Evolutionary conservation across 805 yeast species (phyloP).

Genomic region (Phaffomyces antillensis): DNA sequence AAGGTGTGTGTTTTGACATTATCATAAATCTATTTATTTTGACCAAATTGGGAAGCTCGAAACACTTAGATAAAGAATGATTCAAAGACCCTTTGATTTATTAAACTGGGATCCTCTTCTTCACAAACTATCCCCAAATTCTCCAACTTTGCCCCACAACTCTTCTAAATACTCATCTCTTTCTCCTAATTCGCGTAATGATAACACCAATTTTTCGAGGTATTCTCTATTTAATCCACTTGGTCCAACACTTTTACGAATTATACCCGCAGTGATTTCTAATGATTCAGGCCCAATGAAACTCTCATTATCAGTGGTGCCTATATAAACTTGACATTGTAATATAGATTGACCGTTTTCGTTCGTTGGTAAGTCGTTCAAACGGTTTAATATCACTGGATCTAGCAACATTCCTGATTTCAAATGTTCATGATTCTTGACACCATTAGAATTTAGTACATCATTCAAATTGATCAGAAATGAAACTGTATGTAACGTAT

Average conservation of each 20-base stretch:
- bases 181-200: constrained; percentile 31
- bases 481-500: constrained; percentile 43
- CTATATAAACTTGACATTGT: constrained; percentile 68
- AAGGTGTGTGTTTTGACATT: too few species aligned
- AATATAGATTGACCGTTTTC: constrained; percentile 32
- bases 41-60: constrained; percentile 1
- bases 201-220: constrained; percentile 43
- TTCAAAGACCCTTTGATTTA: too few species aligned
- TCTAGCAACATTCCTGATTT: neutral
- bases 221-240: constrained; percentile 80
- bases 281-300: constrained; percentile 78
- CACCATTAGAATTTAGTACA: neutral
- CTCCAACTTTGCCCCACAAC: neutral
- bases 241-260: constrained; percentile 58
- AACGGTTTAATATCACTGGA: neutral
- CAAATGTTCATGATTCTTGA: neutral
- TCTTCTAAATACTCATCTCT: constrained; percentile 8
- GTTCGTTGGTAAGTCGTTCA: constrained; percentile 22
- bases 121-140: too few species aligned
- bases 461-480: neutral
- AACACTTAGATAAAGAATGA: neutral
- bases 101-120: too few species aligned
- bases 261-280: constrained; percentile 51
- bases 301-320: constrained; percentile 72
- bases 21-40: neutral